Conservation (phyloP, 2,329 filamentous ascomycete genomes). For the Coniochaeta pulveracea region DNA sequence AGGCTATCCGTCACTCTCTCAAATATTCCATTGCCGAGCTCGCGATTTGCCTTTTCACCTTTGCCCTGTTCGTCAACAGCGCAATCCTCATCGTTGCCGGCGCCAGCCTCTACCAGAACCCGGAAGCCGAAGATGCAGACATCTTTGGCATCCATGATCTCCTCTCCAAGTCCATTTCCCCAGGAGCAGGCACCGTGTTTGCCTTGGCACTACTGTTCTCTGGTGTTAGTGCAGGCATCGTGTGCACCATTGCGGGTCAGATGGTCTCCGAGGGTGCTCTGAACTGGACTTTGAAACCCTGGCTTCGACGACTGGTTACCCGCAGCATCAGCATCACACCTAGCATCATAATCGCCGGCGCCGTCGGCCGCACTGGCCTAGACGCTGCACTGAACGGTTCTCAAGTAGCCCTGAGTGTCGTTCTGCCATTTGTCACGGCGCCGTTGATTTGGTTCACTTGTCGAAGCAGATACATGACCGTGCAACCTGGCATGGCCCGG, state of each 20-base stretch:
- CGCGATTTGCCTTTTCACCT: conserved; percentile 63
- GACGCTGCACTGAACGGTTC: conserved; percentile 61
- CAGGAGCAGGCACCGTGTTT: conserved; percentile 73
- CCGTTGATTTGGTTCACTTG: conserved; percentile 82
- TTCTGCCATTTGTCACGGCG: conserved; percentile 72
- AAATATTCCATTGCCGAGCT: conserved; percentile 65
- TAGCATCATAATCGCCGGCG: conserved; percentile 71
- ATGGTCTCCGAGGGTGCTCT: conserved; percentile 81
- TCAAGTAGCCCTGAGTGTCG: conserved; percentile 69
- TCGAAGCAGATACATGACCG: conserved; percentile 68
- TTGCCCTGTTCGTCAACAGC: conserved; percentile 76
- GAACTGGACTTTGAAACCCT: conserved; percentile 62
- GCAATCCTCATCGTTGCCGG: conserved; percentile 76
- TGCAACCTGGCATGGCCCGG: conserved; percentile 32
- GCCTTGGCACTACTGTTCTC: conserved; percentile 71
- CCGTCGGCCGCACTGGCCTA: conserved; percentile 61
- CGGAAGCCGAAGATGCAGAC: conserved; percentile 55
- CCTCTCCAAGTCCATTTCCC: conserved; percentile 56
- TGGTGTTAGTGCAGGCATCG: conserved; percentile 70
- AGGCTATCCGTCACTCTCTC: conserved; percentile 63
- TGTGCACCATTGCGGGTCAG: conserved; percentile 82
- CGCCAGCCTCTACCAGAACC: conserved; percentile 55
- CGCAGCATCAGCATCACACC: conserved; percentile 72
- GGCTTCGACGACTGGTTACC: conserved; percentile 69
- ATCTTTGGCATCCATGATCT: conserved; percentile 76